Conservation (phyloP, 306 rosid genomes). For the Citrullus colocynthis region DNA sequence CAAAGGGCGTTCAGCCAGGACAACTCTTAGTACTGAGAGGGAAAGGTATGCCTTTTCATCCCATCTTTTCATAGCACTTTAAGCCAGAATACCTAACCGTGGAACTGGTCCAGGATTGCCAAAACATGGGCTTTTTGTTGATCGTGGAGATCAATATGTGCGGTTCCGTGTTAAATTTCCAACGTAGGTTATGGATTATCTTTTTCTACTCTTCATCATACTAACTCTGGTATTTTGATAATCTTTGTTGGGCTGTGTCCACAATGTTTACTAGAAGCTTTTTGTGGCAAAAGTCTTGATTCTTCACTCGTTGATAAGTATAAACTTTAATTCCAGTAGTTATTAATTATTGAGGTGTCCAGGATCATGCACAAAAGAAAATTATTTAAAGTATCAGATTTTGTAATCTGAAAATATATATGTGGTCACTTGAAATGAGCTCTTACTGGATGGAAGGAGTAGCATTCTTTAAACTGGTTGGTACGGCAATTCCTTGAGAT, state of each 20-base stretch:
- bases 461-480: not conserved
- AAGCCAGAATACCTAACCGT: not conserved
- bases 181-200: conserved; percentile 22
- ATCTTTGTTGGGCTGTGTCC: not conserved
- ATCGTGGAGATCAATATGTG: conserved; percentile 83
- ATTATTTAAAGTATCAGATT: not conserved
- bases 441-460: not conserved
- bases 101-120: conserved; percentile 43
- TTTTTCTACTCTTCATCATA: not conserved
- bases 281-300: not conserved
- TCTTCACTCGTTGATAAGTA: not conserved
- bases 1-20: conserved; percentile 88
- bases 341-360: not conserved
- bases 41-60: conserved; percentile 38
- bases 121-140: conserved; percentile 55
- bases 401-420: not conserved
- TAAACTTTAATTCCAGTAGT: not conserved
- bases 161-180: conserved; percentile 71
- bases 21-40: conserved; percentile 75
- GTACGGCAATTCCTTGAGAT: not conserved
- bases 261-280: not conserved
- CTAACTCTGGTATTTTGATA: not conserved
- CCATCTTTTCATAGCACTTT: conserved; percentile 7
- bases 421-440: not conserved
- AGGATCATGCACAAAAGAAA: not conserved